These are phyloP conservation scores for Usnea hakonensis DNA, from an alignment of 495 filamentous ascomycete genomes.

Conservation along the genomic window DNA sequence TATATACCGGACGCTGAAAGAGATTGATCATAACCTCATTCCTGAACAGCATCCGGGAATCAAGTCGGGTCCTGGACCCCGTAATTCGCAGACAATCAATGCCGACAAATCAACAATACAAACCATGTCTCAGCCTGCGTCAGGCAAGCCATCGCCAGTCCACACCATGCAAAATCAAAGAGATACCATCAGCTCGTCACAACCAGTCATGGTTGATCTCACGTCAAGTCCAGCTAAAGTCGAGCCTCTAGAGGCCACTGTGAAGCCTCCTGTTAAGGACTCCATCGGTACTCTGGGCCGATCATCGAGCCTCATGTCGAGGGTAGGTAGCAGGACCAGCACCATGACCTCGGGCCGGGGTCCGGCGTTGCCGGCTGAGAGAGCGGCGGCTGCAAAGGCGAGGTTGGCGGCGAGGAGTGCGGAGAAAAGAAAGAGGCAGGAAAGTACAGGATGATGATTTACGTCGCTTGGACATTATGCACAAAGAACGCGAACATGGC, in stretches of 20 bases:
- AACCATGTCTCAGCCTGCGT: background rate
- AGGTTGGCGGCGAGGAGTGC: constrained; percentile 50
- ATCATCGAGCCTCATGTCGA: constrained; percentile 21
- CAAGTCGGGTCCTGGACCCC: background rate
- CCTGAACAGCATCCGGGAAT: constrained; percentile 2
- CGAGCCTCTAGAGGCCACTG: background rate
- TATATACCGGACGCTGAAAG: constrained; percentile 20
- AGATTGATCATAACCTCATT: constrained; percentile 22
- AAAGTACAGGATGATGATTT: constrained; percentile 5
- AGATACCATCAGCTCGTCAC: constrained; percentile 3
- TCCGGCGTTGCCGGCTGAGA: constrained; percentile 49
- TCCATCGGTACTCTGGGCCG: constrained; percentile 8
- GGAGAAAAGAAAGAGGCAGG: constrained; percentile 32
- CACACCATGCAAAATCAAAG: background rate
- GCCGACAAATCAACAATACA: background rate
- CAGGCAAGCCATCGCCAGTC: background rate
- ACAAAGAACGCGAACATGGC: background rate
- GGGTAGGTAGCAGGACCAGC: constrained; percentile 27
- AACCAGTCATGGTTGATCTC: constrained; percentile 3
- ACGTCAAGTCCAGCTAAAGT: constrained; percentile 6
- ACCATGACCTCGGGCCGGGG: constrained; percentile 20
- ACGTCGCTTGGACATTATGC: background rate
- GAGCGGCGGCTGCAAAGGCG: constrained; percentile 54
- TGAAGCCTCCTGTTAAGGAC: background rate
- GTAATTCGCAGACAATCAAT: background rate